A percentile compares a stretch with the other conserved stretches of the same genome.
These are phyloP conservation scores for Neoboletus brunneissimus DNA, from an alignment of 768 basidiomycete species.

Conservation along the genomic window DNA sequence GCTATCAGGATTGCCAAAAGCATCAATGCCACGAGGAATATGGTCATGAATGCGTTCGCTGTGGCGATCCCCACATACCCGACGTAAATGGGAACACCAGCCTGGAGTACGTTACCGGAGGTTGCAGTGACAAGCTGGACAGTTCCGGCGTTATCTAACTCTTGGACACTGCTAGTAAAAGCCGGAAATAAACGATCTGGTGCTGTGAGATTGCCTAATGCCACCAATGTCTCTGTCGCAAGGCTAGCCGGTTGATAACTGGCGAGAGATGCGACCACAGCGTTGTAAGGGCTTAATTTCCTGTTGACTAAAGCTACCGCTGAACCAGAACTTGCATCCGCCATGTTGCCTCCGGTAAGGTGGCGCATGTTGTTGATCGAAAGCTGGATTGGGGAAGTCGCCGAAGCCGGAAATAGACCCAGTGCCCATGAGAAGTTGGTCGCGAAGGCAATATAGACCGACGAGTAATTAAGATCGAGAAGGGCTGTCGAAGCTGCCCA, in stretches of 20 bases:
- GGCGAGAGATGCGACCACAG: conserved; percentile 1
- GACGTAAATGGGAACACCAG: conserved; percentile 80
- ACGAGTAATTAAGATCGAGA: conserved; percentile 84
- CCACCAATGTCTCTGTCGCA: conserved; percentile 7
- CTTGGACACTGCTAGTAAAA: conserved; percentile 25
- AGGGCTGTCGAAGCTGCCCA: conserved; percentile 76
- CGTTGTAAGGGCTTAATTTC: conserved; percentile 76
- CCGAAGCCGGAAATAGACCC: conserved; percentile 60
- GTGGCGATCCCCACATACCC: conserved; percentile 76
- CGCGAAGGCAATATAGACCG: conserved; percentile 74
- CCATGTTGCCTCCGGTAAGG: conserved; percentile 74
- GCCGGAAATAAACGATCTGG: conserved; percentile 1
- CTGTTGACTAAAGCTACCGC: conserved; percentile 79
- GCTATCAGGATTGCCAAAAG: conserved; percentile 57
- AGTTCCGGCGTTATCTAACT: conserved; percentile 25
- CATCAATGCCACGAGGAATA: conserved; percentile 74
- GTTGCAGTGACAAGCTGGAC: conserved; percentile 65
- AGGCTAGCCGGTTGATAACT: not conserved
- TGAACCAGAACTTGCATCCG: conserved; percentile 54
- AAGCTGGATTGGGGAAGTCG: conserved; percentile 59
- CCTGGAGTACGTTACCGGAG: conserved; percentile 66
- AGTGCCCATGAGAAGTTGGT: conserved; percentile 90
- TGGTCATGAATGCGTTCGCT: conserved; percentile 87
- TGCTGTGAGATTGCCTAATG: conserved; percentile 11
- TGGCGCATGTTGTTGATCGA: conserved; percentile 83